Evolutionary conservation across 306 rosid species (phyloP).

Genomic region (Astragalus glycyphyllos): DNA sequence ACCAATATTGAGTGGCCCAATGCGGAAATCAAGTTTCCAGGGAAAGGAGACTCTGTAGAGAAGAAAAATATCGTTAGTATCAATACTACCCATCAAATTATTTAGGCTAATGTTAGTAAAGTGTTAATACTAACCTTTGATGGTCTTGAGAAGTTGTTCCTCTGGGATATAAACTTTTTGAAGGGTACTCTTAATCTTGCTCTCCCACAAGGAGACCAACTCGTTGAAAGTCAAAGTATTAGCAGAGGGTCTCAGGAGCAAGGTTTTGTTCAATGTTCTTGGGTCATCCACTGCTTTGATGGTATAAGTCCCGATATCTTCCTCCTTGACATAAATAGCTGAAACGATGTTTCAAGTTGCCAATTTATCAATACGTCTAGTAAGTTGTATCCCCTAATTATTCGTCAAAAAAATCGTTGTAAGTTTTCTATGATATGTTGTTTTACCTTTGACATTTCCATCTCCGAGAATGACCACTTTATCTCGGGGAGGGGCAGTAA

Average conservation of each 20-base stretch:
- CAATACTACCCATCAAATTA: neutral
- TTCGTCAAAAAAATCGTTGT: neutral
- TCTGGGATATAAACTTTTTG: constrained; percentile 44
- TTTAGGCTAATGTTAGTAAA: neutral
- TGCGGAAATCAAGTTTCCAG: constrained; percentile 39
- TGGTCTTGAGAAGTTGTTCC: constrained; percentile 52
- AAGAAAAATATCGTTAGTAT: neutral
- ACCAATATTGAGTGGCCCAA: constrained; percentile 36
- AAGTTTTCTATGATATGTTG: neutral
- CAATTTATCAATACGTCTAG: neutral
- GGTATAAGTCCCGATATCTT: constrained; percentile 47
- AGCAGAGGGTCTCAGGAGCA: constrained; percentile 39
- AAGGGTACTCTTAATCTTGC: constrained; percentile 45
- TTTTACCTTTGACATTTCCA: constrained; percentile 52
- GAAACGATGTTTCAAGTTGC: neutral
- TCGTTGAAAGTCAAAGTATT: constrained; percentile 52
- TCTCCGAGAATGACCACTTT: constrained; percentile 55
- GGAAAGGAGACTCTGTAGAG: constrained; percentile 49
- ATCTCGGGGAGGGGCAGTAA: constrained; percentile 48
- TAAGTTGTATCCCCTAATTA: too few species aligned
- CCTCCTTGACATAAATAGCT: constrained; percentile 44
- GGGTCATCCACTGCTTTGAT: constrained; percentile 54
- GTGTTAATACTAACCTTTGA: constrained; percentile 44
- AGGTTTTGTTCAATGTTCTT: constrained; percentile 56
- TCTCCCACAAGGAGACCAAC: constrained; percentile 56